Conservation (phyloP, 495 filamentous ascomycete species). For the Aspergillus baeticus region DNA sequence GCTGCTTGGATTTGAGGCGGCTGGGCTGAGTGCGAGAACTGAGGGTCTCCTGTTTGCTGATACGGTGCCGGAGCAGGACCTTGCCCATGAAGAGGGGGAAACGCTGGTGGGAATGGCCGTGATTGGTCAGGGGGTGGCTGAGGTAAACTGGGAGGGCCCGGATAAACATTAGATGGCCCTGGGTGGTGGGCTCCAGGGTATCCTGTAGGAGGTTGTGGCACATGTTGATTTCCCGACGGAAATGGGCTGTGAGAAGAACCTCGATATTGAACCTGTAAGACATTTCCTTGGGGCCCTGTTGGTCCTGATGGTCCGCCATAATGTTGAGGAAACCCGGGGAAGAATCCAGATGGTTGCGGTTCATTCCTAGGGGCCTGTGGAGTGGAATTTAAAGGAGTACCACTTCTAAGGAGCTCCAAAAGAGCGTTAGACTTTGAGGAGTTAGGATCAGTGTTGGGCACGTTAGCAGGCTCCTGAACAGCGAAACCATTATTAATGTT, state of each 20-base stretch:
- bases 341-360: conserved; percentile 42
- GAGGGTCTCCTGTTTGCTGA: conserved; percentile 52
- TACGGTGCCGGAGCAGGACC: conserved; percentile 44
- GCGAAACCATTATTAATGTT: conserved; percentile 50
- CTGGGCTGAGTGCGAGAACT: conserved; percentile 43
- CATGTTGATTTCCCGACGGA: conserved; percentile 1
- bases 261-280: conserved; percentile 24
- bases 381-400: conserved; percentile 42
- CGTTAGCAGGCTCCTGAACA: conserved; percentile 9
- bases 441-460: conserved; percentile 21
- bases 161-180: conserved; percentile 16
- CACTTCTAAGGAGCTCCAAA: conserved; percentile 55
- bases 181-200: conserved; percentile 13
- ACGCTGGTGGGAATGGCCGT: conserved; percentile 15
- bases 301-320: conserved; percentile 18
- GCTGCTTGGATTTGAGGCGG: conserved; percentile 38
- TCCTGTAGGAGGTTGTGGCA: conserved; percentile 12
- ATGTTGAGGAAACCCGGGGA: conserved; percentile 38
- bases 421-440: conserved; percentile 50
- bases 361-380: conserved; percentile 35
- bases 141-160: conserved; percentile 14
- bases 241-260: conserved; percentile 13
- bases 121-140: conserved; percentile 16
- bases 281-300: conserved; percentile 19
- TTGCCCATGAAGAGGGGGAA: conserved; percentile 13